These are phyloP conservation scores for Candida hispaniensis DNA, from an alignment of 805 yeast genomes.

Conservation along the genomic window DNA sequence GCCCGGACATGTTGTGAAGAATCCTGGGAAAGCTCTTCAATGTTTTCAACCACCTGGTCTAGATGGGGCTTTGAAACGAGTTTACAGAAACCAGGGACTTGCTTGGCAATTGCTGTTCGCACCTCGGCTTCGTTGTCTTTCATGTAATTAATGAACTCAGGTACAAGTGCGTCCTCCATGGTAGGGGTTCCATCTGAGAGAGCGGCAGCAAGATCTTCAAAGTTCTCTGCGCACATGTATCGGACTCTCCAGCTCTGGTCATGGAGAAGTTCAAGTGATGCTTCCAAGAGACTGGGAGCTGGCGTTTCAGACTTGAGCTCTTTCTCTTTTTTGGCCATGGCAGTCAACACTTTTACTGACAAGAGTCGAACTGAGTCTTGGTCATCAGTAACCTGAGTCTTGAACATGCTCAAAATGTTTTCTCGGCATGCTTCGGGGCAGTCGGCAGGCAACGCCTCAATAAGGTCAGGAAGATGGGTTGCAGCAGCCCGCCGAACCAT, in stretches of 20 bases:
- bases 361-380: constrained; percentile 93
- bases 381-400: constrained; percentile 62
- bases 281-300: constrained; percentile 25
- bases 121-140: constrained; percentile 95
- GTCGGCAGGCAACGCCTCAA: constrained; percentile 40
- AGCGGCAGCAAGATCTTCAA: constrained; percentile 57
- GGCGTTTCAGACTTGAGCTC: constrained; percentile 20
- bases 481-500: constrained; percentile 97
- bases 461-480: constrained; percentile 61
- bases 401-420: constrained; percentile 78
- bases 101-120: constrained; percentile 86
- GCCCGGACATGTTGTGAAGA: constrained; percentile 89
- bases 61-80: constrained; percentile 39
- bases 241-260: constrained; percentile 98
- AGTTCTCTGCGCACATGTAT: constrained; percentile 95
- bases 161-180: constrained; percentile 45
- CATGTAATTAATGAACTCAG: constrained; percentile 65
- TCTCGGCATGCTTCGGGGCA: constrained; percentile 19
- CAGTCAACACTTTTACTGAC: constrained; percentile 75
- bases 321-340: constrained; percentile 44
- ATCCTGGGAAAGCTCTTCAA: constrained; percentile 76
- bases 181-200: constrained; percentile 36
- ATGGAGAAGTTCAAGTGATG: constrained; percentile 58
- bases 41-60: constrained; percentile 67
- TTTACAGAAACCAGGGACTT: constrained; percentile 49